These are phyloP conservation scores for Malus domestica DNA, from an alignment of 306 rosid genomes.

Conservation along the genomic window ASM211411v1 NC_041801.1:23893501-23894000, in stretches of 20 bases:
- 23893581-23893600: conserved; percentile 19
- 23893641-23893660: not conserved
- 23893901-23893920: not conserved
- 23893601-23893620: not conserved
- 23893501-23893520: conserved; percentile 84
- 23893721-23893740: not conserved
- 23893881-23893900: not conserved
- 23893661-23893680: not conserved
- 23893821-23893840: not conserved
- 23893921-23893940: not conserved
- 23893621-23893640: not conserved
- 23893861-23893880: not conserved
- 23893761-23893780: not conserved
- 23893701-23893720: no score
- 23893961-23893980: not conserved
- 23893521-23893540: conserved; percentile 79
- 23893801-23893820: not conserved
- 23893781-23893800: not conserved
- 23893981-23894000: not conserved
- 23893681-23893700: not conserved
- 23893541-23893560: conserved; percentile 85
- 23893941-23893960: not conserved
- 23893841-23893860: not conserved
- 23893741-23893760: not conserved
- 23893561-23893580: conserved; percentile 87